Evolutionary conservation across 257 asterid genomes (phyloP).

Genomic region (Thymus quinquecostatus): DNA sequence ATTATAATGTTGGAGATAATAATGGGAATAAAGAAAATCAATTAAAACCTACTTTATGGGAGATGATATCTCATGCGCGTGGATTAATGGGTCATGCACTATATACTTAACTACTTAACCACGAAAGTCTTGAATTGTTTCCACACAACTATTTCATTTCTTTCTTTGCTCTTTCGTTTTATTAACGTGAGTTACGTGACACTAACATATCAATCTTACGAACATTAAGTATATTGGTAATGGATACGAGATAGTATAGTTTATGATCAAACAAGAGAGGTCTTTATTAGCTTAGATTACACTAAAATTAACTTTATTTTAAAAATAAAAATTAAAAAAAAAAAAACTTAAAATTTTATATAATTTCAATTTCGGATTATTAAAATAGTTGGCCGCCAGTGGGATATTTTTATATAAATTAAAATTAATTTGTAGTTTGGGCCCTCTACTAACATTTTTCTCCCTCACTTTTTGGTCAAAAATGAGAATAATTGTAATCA

Average conservation of each 20-base stretch:
- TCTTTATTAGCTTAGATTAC: no score
- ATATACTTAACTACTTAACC: constrained; percentile 15
- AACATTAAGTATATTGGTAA: no score
- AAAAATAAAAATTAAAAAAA: no score
- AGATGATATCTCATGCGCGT: constrained; percentile 36
- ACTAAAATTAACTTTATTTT: no score
- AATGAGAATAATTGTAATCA: constrained; percentile 28
- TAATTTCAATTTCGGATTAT: background rate
- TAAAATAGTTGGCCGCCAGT: constrained; percentile 29
- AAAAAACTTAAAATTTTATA: background rate
- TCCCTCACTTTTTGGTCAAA: constrained; percentile 37
- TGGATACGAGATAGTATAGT: no score
- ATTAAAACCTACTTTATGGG: constrained; percentile 34
- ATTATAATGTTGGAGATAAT: constrained; percentile 33
- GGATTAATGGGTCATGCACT: constrained; percentile 40
- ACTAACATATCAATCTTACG: no score
- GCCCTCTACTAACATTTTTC: constrained; percentile 24
- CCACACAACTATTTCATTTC: constrained; percentile 3
- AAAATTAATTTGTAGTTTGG: constrained; percentile 30
- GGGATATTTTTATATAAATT: constrained; percentile 13
- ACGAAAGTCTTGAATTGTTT: constrained; percentile 1
- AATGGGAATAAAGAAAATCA: constrained; percentile 33
- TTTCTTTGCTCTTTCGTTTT: background rate
- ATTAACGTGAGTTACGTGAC: no score
- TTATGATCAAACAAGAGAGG: no score